Evolutionary conservation across 345 rosid species (phyloP).

Genomic region (Citrus mangshanensis): DNA sequence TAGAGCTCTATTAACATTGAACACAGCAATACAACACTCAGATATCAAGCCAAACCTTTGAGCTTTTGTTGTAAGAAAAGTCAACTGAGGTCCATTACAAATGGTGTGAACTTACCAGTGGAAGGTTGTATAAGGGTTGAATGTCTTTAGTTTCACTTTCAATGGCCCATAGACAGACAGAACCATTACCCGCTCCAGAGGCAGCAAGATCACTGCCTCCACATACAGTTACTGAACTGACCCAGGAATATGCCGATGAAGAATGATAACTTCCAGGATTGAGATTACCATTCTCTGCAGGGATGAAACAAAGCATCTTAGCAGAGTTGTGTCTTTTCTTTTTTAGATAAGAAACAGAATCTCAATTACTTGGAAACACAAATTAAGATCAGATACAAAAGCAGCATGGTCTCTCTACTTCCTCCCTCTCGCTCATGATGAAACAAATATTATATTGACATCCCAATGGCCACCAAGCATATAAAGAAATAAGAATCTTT

Average conservation of each 20-base stretch:
- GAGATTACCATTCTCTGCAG: conserved; percentile 47
- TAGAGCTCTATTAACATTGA: not conserved
- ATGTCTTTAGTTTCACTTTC: conserved; percentile 50
- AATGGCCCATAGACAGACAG: conserved; percentile 66
- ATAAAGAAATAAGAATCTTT: not conserved
- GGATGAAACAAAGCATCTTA: not conserved
- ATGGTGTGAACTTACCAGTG: conserved; percentile 50
- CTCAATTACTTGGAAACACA: not conserved
- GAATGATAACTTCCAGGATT: conserved; percentile 22
- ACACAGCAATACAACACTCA: not conserved
- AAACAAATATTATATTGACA: not conserved
- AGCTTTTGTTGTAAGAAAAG: not conserved
- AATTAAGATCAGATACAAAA: not conserved
- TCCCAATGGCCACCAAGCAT: not conserved
- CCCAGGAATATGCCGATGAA: conserved; percentile 76
- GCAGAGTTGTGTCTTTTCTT: not conserved
- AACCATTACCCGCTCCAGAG: conserved; percentile 96
- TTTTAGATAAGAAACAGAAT: not conserved
- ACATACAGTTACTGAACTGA: conserved; percentile 66
- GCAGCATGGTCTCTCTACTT: not conserved
- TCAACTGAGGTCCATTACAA: not conserved
- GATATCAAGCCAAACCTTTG: not conserved
- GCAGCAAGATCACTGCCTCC: conserved; percentile 94
- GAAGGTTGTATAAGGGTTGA: conserved; percentile 57
- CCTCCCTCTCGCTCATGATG: not conserved